A percentile compares a stretch with the other conserved stretches of the same genome.
Conservation (phyloP, 2,329 filamentous ascomycete genomes). For the Zymoseptoria crescenta region DNA sequence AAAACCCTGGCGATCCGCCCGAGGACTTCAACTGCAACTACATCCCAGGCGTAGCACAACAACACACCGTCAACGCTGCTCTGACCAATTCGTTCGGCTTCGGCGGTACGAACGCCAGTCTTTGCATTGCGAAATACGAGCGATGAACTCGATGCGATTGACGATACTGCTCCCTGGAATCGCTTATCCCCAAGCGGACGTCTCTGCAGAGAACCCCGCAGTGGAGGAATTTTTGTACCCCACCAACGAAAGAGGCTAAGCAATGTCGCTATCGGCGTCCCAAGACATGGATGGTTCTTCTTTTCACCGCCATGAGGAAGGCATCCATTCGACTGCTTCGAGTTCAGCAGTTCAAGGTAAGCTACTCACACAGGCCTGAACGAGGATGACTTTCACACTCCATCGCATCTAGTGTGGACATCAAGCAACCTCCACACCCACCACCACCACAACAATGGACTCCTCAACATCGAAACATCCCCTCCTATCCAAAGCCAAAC, state of each 20-base stretch:
- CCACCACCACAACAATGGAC: constrained; percentile 6
- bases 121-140: constrained; percentile 59
- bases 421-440: neutral
- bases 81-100: constrained; percentile 97
- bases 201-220: constrained; percentile 10
- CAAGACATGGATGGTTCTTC: neutral
- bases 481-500: constrained; percentile 12
- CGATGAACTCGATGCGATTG: neutral
- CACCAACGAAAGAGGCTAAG: neutral
- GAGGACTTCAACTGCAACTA: constrained; percentile 75
- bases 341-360: too few species aligned
- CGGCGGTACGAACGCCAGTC: constrained; percentile 86
- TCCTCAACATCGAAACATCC: neutral
- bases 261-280: neutral
- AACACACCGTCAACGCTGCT: constrained; percentile 62
- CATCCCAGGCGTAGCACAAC: constrained; percentile 63
- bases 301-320: neutral
- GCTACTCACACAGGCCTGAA: too few species aligned
- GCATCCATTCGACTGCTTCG: neutral
- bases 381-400: too few species aligned
- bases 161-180: neutral
- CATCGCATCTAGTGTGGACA: too few species aligned
- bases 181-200: constrained; percentile 1
- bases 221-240: neutral
- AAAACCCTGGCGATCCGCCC: constrained; percentile 51